Percentiles rank a stretch among this genome's conserved stretches.
Evolutionary conservation across 345 rosid species (phyloP).

Genomic region (Syzygium grande): DNA sequence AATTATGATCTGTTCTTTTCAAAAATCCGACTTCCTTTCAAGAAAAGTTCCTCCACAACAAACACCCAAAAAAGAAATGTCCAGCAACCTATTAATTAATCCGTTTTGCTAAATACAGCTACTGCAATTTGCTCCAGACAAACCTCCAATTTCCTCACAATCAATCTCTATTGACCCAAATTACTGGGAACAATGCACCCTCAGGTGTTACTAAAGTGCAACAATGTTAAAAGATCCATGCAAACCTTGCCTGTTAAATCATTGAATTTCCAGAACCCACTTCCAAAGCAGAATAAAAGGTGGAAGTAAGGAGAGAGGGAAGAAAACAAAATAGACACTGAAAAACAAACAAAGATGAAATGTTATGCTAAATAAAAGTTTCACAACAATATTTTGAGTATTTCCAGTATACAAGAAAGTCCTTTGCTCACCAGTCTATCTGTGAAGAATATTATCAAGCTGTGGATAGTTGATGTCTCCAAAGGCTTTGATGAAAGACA

Average conservation of each 20-base stretch:
- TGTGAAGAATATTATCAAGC: slow-evolving; percentile 54
- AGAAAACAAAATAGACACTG: not conserved
- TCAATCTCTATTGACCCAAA: not conserved
- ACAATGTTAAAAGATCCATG: not conserved
- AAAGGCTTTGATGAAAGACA: slow-evolving; percentile 48
- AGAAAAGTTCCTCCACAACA: not conserved
- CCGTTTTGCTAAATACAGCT: not conserved
- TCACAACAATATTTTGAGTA: not conserved
- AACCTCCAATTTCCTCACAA: not conserved
- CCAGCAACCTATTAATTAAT: not conserved
- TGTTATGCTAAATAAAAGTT: not conserved
- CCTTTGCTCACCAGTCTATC: slow-evolving; percentile 64
- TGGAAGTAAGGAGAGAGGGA: not conserved
- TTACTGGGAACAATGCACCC: not conserved
- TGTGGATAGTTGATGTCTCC: slow-evolving; percentile 42
- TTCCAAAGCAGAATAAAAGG: not conserved
- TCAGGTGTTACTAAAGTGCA: not conserved
- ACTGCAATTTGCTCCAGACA: not conserved
- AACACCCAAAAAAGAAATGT: not conserved
- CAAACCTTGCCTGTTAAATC: not conserved
- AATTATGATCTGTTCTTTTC: not conserved
- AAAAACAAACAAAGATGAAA: not conserved
- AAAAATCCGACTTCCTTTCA: not conserved
- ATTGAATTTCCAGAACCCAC: not conserved
- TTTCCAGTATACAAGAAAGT: not conserved